These are phyloP conservation scores for Alloteropsis angusta DNA, from an alignment of 202 grass and related monocot genomes.

Conservation along the genomic window DNA sequence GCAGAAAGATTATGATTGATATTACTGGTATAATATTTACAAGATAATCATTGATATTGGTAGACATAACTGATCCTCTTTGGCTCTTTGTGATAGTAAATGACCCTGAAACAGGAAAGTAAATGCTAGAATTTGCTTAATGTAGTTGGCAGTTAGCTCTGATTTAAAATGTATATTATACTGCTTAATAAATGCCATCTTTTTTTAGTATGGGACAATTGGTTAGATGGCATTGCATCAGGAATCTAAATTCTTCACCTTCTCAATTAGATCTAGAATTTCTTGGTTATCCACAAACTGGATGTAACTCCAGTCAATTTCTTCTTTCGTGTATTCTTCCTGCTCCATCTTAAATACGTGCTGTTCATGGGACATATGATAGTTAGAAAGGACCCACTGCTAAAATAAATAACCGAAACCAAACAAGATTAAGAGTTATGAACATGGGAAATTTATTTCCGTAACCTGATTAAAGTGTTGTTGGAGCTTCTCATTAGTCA, in stretches of 20 bases:
- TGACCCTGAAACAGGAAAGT: neutral
- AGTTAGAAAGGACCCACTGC: slow-evolving; percentile 1
- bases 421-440: slow-evolving; percentile 18
- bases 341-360: slow-evolving; percentile 99
- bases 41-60: neutral
- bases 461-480: slow-evolving; percentile 96
- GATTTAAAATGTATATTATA: neutral
- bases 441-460: neutral
- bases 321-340: slow-evolving; percentile 94
- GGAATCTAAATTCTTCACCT: slow-evolving; percentile 46
- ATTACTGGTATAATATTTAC: neutral
- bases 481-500: slow-evolving; percentile 97
- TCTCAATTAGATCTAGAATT: slow-evolving; percentile 95
- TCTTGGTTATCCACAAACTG: slow-evolving; percentile 92
- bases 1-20: neutral
- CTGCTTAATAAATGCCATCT: neutral
- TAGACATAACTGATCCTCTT: neutral
- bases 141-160: neutral
- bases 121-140: neutral
- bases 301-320: slow-evolving; percentile 99
- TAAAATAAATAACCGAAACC: neutral
- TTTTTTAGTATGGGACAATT: slow-evolving; percentile 2
- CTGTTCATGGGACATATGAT: slow-evolving; percentile 38
- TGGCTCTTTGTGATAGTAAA: neutral
- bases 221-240: slow-evolving; percentile 6